Base-by-base conservation (phyloP, 768 basidiomycete species). In the Sporobolomyces phaffii region DNA sequence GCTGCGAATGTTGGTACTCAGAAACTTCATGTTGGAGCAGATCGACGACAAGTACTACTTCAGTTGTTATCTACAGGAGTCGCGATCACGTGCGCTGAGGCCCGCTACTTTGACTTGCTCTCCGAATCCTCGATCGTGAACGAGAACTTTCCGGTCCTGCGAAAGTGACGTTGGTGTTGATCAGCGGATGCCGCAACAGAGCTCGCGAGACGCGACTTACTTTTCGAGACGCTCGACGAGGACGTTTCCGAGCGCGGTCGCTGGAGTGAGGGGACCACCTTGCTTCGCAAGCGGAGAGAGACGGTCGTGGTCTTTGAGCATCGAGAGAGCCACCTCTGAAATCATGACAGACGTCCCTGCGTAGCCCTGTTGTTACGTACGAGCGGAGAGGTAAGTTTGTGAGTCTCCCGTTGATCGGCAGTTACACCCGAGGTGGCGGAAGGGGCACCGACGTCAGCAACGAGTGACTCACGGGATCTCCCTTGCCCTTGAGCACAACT, bases 181-280 rank as follows among this genome's bases (percentile, higher is more conserved):
- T n/a, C n/a, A n/a, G n/a, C n/a, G n/a, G n/a, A n/a, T n/a, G n/a
- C n/a, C n/a, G n/a, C n/a, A n/a, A 38, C 17, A 9, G 38, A 38
- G 17, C 38, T 17, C 10, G 38, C 38, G 38, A 38, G 38, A 17
- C 9, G 17, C 17, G 34, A 36, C 33, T 40, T 38, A 54, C 26
- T 78, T 79, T 65, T 83, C 81, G 68, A 96, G 76, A 24, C 92
- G 81, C 70, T 83, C 82, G 40, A 91, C 79, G 41, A 93, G 77
- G 10, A 84, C 83, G 65, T 88, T 84, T 20, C 91, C 92, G 62
- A 94, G 82, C 2, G 89, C 92, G 6, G 84, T 85, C 77, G 87
- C 84, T 0, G 92, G 87, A 2, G 93, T 97, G 53, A 96, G 79
- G 3, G 92, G 78, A 1, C 93, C 92, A 17, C 91, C 92, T 50